phyloP scores from a whole-genome alignment of 2,329 filamentous ascomycete genomes.

The Cladosporium halotolerans region DNA sequence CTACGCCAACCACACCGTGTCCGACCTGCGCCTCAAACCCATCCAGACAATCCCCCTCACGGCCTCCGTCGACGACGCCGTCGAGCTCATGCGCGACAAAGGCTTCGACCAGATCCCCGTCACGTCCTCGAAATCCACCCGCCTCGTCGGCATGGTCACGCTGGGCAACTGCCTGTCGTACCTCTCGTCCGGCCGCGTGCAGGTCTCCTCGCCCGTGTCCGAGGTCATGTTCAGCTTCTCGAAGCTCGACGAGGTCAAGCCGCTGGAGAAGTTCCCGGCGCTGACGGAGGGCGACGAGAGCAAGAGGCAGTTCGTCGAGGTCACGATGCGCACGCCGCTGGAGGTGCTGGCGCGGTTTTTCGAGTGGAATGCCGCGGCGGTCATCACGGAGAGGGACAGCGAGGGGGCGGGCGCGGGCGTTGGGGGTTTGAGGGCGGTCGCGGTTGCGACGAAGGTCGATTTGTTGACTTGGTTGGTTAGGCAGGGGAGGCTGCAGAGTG shows the following conservation, averaged over 20 bases:
- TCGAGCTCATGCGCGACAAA: conserved; percentile 97
- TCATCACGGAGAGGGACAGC: conserved; percentile 74
- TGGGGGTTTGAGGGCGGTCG: conserved; percentile 62
- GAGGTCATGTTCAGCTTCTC: conserved; percentile 97
- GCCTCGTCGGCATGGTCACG: conserved; percentile 86
- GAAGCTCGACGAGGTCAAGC: conserved; percentile 79
- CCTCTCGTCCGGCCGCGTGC: conserved; percentile 76
- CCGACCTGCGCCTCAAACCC: conserved; percentile 80
- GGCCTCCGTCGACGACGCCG: conserved; percentile 73
- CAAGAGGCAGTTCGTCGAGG: conserved; percentile 75
- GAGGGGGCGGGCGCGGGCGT: conserved; percentile 31
- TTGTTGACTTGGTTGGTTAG: conserved; percentile 86
- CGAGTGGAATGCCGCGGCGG: conserved; percentile 94
- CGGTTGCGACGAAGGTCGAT: conserved; percentile 94
- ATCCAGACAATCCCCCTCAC: conserved; percentile 74
- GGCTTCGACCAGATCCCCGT: conserved; percentile 97
- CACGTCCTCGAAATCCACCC: conserved; percentile 56
- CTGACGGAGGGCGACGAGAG: conserved; percentile 36
- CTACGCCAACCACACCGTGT: conserved; percentile 72
- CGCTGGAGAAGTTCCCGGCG: conserved; percentile 66
- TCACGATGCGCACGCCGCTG: conserved; percentile 83
- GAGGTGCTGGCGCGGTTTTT: conserved; percentile 84
- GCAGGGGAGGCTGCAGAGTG: conserved; percentile 34
- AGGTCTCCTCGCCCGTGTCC: conserved; percentile 64
- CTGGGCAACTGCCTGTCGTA: conserved; percentile 90